phyloP scores from a whole-genome alignment of 345 rosid genomes.

The Theobroma cacao region DNA sequence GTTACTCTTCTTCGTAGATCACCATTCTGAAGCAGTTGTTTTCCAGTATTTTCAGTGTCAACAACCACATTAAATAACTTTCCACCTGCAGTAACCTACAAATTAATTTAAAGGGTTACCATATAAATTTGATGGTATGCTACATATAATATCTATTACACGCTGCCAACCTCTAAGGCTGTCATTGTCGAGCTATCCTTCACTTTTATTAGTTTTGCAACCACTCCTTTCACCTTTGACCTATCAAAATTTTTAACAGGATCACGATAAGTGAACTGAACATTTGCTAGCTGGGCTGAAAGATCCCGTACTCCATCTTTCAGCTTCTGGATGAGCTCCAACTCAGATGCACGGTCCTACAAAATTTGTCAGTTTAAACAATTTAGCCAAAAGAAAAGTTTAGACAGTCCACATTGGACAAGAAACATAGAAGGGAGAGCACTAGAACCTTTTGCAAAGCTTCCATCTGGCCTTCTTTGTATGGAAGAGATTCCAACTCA shows the following conservation, averaged over 20 bases:
- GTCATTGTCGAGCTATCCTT: constrained; percentile 79
- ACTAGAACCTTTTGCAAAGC: constrained; percentile 75
- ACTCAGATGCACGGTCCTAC: constrained; percentile 73
- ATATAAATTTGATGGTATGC: constrained; percentile 2
- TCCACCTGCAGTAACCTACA: constrained; percentile 92
- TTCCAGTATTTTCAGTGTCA: constrained; percentile 90
- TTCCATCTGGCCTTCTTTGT: constrained; percentile 82
- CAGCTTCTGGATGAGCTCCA: constrained; percentile 67
- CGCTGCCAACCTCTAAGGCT: constrained; percentile 78
- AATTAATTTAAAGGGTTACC: constrained; percentile 20
- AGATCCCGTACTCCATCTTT: constrained; percentile 73
- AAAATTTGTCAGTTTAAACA: constrained; percentile 11
- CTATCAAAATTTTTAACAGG: constrained; percentile 84
- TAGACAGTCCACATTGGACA: background rate
- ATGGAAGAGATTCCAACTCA: constrained; percentile 64
- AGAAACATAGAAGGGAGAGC: constrained; percentile 8
- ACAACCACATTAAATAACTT: constrained; percentile 88
- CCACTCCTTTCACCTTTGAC: constrained; percentile 94
- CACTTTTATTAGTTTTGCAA: constrained; percentile 86
- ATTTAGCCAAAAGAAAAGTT: constrained; percentile 18
- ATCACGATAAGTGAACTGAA: constrained; percentile 82
- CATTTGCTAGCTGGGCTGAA: constrained; percentile 74
- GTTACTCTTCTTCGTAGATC: constrained; percentile 90
- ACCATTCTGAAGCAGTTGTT: constrained; percentile 92
- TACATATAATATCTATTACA: constrained; percentile 5